phyloP scores from a whole-genome alignment of 225 moss, liverwort and hornwort genomes.

The Marchantia paleacea region DNA sequence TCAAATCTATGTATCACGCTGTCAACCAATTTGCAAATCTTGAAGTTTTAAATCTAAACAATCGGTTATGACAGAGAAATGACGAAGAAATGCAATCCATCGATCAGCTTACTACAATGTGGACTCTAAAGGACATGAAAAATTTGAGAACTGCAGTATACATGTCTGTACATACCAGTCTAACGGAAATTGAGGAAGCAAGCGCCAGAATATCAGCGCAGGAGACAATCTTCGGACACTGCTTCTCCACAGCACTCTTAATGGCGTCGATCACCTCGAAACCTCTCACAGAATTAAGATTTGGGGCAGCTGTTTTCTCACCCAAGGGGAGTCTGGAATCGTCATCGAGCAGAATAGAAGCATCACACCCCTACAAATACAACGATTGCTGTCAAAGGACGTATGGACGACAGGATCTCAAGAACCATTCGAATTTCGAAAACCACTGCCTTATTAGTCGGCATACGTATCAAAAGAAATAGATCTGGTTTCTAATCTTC shows the following conservation, averaged over 20 bases:
- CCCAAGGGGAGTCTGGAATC: background rate
- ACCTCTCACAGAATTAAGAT: conserved; percentile 9
- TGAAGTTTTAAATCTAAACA: too few relatives aligned
- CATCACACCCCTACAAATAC: conserved; percentile 22
- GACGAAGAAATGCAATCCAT: too few relatives aligned
- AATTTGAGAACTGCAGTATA: background rate
- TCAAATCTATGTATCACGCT: too few relatives aligned
- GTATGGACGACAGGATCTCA: too few relatives aligned
- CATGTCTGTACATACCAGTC: background rate
- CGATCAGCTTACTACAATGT: background rate
- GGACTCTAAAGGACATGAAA: background rate
- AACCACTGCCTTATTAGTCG: too few relatives aligned
- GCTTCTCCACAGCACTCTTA: conserved; percentile 16
- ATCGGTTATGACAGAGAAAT: background rate
- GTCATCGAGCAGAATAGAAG: conserved; percentile 7
- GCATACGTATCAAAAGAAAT: too few relatives aligned
- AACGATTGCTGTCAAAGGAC: background rate
- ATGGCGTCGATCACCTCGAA: conserved; percentile 14
- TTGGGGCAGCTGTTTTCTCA: conserved; percentile 13
- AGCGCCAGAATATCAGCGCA: conserved; percentile 20
- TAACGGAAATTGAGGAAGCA: background rate
- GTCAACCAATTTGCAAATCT: too few relatives aligned
- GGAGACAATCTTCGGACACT: conserved; percentile 15
- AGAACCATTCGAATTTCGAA: too few relatives aligned
- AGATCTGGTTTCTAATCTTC: too few relatives aligned